Evolutionary conservation across 2,329 filamentous ascomycete species (phyloP).

Genomic region (Malbranchea cinnamomea): DNA sequence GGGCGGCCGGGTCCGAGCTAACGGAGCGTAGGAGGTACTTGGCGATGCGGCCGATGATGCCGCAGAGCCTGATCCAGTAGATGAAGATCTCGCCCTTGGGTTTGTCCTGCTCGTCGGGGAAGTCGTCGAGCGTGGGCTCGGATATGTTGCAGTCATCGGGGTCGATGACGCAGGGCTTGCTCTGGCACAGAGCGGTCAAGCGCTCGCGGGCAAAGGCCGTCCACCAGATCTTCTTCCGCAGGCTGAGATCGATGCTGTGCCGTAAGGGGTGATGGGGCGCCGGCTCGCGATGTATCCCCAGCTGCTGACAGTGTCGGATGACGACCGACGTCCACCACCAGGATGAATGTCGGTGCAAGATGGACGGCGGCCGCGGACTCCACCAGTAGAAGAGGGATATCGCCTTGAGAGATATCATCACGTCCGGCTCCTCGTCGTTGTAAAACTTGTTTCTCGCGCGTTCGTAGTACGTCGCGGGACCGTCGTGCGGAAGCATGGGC

Average conservation of each 20-base stretch:
- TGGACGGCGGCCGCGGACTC: constrained; percentile 26
- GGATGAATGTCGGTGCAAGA: constrained; percentile 25
- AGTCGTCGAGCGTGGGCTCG: constrained; percentile 25
- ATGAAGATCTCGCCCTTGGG: constrained; percentile 27
- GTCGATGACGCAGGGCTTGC: constrained; percentile 30
- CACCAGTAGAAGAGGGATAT: constrained; percentile 33
- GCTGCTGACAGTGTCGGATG: constrained; percentile 31
- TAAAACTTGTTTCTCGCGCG: constrained; percentile 28
- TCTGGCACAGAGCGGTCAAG: constrained; percentile 29
- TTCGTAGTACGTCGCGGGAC: constrained; percentile 27
- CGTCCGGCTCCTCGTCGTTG: constrained; percentile 25
- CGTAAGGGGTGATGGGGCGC: constrained; percentile 11
- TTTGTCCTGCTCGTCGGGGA: constrained; percentile 19
- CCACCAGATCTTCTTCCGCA: constrained; percentile 30
- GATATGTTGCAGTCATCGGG: constrained; percentile 28
- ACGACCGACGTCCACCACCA: constrained; percentile 35
- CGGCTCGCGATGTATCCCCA: constrained; percentile 30
- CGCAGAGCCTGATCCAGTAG: constrained; percentile 28
- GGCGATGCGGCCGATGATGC: constrained; percentile 26
- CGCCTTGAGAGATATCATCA: constrained; percentile 22
- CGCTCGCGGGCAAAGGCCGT: constrained; percentile 28
- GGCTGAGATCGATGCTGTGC: constrained; percentile 11
- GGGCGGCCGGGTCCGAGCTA: constrained; percentile 5
- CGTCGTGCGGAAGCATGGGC: constrained; percentile 26
- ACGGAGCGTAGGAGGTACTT: constrained; percentile 21